These are phyloP conservation scores for Crithidia bombi DNA, from an alignment of 208 protist genomes.

Conservation along the genomic window DNA sequence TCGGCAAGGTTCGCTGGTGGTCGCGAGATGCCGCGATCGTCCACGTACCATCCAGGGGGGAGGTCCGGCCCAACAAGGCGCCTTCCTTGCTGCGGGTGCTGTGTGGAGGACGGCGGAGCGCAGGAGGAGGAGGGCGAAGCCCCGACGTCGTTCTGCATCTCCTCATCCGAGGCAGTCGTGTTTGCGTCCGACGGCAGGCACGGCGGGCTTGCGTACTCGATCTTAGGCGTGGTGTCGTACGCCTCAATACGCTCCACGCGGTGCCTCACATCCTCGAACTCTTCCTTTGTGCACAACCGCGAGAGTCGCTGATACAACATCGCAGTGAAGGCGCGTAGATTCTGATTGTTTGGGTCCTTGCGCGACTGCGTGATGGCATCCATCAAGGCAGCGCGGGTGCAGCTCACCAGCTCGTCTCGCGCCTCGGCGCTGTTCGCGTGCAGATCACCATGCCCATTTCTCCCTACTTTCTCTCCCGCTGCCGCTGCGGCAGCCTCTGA, in stretches of 20 bases:
- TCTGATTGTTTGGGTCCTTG: constrained; percentile 36
- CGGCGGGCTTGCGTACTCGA: constrained; percentile 45
- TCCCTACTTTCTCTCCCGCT: background rate
- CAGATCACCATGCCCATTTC: background rate
- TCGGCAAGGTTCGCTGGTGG: constrained; percentile 43
- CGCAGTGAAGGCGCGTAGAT: constrained; percentile 55
- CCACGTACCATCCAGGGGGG: constrained; percentile 78
- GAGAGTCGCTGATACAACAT: constrained; percentile 58
- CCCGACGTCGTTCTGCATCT: constrained; percentile 17
- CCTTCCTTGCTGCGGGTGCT: background rate
- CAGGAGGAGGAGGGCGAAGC: background rate
- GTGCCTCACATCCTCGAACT: constrained; percentile 46
- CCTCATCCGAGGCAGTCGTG: constrained; percentile 73
- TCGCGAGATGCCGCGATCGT: constrained; percentile 60
- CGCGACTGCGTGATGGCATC: constrained; percentile 43
- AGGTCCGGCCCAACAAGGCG: constrained; percentile 49
- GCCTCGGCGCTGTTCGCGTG: constrained; percentile 6
- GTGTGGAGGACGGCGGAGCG: background rate
- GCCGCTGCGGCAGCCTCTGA: constrained; percentile 1
- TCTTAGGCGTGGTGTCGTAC: constrained; percentile 23
- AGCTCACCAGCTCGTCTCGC: constrained; percentile 50
- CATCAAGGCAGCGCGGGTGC: constrained; percentile 51
- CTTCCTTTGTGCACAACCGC: constrained; percentile 50
- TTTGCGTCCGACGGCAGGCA: constrained; percentile 61
- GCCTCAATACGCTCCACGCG: constrained; percentile 41